Percentiles rank a stretch among this genome's conserved stretches.
phyloP scores from a whole-genome alignment of 2,329 filamentous ascomycete species.

The Diaporthe australafricana region DNA sequence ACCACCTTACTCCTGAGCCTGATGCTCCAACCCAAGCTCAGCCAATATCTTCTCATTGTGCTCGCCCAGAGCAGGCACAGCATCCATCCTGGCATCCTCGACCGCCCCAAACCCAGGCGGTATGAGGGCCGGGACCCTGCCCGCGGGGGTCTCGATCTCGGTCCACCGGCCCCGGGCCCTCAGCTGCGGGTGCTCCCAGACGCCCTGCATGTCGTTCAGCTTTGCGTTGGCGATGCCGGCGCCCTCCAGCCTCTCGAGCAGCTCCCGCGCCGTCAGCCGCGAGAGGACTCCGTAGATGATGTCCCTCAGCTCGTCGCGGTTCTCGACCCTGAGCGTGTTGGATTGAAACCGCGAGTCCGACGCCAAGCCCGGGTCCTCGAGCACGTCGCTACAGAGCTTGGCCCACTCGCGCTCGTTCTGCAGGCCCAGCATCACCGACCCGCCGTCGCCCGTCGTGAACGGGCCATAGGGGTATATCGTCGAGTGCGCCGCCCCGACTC shows the following conservation, averaged over 20 bases:
- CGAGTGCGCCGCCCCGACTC: constrained; percentile 64
- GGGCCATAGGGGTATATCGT: constrained; percentile 68
- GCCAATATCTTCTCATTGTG: constrained; percentile 60
- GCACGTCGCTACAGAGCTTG: constrained; percentile 59
- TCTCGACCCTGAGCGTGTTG: constrained; percentile 58
- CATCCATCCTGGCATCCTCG: constrained; percentile 51
- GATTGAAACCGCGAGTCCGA: constrained; percentile 59
- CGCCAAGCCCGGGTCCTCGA: constrained; percentile 54
- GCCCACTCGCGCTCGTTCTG: constrained; percentile 69
- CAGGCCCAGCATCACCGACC: constrained; percentile 66
- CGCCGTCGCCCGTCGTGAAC: constrained; percentile 59
- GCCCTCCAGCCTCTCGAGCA: constrained; percentile 55
- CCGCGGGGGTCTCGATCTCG: constrained; percentile 58
- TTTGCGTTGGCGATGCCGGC: constrained; percentile 66
- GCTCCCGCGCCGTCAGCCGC: constrained; percentile 51
- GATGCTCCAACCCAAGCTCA: constrained; percentile 52
- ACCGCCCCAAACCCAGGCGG: constrained; percentile 56
- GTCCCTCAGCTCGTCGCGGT: constrained; percentile 56
- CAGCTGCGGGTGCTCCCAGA: constrained; percentile 67
- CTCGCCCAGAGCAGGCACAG: constrained; percentile 61
- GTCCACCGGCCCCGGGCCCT: constrained; percentile 63
- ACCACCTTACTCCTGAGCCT: neutral
- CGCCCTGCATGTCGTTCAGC: constrained; percentile 64
- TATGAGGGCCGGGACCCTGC: constrained; percentile 59
- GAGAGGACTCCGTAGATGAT: constrained; percentile 59